Conservation (phyloP, 306 rosid genomes). For the Trifolium dubium region DNA sequence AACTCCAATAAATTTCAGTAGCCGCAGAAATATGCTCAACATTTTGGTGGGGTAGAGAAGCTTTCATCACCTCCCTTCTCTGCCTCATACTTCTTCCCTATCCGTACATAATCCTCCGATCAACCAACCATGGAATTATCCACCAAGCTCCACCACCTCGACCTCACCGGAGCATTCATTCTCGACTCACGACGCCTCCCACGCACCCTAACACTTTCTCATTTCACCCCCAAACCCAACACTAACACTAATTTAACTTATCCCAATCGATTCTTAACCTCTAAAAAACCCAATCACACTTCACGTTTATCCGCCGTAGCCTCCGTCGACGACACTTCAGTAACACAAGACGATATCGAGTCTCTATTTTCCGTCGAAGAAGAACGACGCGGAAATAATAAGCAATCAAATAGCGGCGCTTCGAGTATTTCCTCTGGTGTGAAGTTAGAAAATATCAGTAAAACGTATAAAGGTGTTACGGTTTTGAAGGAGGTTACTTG, state of each 20-base stretch:
- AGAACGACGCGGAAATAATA: conserved; percentile 50
- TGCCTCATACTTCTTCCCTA: too few species aligned
- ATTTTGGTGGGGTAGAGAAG: too few species aligned
- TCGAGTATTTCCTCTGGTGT: conserved; percentile 84
- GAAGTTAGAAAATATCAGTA: conserved; percentile 72
- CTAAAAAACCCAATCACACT: conserved; percentile 31
- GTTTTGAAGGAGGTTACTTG: conserved; percentile 78
- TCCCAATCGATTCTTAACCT: conserved; percentile 39
- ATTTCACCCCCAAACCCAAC: conserved; percentile 20
- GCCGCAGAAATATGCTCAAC: too few species aligned
- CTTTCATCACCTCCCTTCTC: too few species aligned
- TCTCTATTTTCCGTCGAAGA: conserved; percentile 71
- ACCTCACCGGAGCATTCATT: conserved; percentile 68
- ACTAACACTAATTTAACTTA: conserved; percentile 37
- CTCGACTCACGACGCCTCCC: conserved; percentile 50
- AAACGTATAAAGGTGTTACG: conserved; percentile 78
- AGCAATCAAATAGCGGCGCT: conserved; percentile 60
- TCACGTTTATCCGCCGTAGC: conserved; percentile 57
- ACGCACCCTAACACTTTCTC: conserved; percentile 38
- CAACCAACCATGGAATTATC: conserved; percentile 62
- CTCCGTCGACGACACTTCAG: conserved; percentile 49
- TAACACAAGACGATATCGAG: conserved; percentile 57
- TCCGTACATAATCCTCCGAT: too few species aligned
- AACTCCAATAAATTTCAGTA: too few species aligned
- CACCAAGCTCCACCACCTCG: conserved; percentile 68